A percentile compares a stretch with the other conserved stretches of the same genome.
Evolutionary conservation across 2,329 filamentous ascomycete species (phyloP).

Genomic region (Colletotrichum sp.): DNA sequence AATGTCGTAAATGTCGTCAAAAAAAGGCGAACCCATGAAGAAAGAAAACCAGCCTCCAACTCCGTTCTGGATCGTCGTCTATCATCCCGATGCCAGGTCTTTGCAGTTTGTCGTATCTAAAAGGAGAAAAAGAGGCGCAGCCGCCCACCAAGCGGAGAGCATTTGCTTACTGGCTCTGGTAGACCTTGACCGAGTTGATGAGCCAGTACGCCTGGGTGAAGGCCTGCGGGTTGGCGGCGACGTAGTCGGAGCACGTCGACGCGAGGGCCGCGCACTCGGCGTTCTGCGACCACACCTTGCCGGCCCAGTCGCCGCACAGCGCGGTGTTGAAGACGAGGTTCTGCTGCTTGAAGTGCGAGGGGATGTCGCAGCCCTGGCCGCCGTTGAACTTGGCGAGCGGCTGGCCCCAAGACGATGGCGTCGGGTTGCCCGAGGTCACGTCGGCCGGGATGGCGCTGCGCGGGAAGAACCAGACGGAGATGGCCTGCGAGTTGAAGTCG

Average conservation of each 20-base stretch:
- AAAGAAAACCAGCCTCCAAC: conserved; percentile 3
- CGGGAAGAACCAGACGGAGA: conserved; percentile 84
- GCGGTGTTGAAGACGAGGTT: conserved; percentile 82
- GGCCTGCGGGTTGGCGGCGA: conserved; percentile 70
- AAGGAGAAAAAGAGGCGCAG: not conserved
- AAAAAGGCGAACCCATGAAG: not conserved
- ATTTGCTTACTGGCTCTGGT: conserved; percentile 36
- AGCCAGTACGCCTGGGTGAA: conserved; percentile 80
- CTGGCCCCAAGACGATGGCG: conserved; percentile 71
- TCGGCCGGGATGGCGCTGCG: conserved; percentile 68
- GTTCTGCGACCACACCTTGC: conserved; percentile 66
- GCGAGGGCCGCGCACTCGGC: conserved; percentile 64
- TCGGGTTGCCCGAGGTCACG: conserved; percentile 61
- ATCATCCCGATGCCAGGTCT: not conserved
- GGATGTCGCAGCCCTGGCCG: conserved; percentile 72
- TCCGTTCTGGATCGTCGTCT: not conserved
- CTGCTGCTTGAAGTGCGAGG: conserved; percentile 71
- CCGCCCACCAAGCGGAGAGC: not conserved
- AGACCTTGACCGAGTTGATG: conserved; percentile 75
- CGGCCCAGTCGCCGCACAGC: conserved; percentile 90
- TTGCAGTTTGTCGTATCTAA: not conserved
- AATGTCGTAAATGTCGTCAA: conserved; percentile 1
- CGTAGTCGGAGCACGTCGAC: conserved; percentile 73
- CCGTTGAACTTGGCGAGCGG: conserved; percentile 73
- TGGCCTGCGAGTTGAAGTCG: conserved; percentile 75